Conservation (phyloP, 306 rosid genomes). For the Sesbania bispinosa region DNA sequence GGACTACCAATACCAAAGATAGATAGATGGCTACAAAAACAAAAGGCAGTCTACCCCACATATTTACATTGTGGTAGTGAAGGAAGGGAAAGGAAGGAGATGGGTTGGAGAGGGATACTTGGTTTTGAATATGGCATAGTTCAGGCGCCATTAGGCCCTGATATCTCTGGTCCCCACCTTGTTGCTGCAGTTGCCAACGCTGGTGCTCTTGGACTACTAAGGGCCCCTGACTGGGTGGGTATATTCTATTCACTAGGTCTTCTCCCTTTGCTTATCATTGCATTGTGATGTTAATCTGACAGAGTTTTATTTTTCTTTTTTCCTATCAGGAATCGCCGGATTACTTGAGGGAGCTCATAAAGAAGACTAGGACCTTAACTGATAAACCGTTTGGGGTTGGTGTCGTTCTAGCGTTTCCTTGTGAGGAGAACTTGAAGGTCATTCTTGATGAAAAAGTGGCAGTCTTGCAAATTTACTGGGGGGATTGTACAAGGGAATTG, state of each 20-base stretch:
- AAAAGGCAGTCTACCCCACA: too few species aligned
- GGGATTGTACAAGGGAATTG: conserved; percentile 64
- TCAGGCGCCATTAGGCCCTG: conserved; percentile 82
- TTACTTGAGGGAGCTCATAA: conserved; percentile 59
- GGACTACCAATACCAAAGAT: too few species aligned
- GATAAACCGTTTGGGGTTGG: conserved; percentile 84
- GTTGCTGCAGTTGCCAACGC: conserved; percentile 85
- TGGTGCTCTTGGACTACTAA: conserved; percentile 67
- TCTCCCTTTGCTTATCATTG: background rate
- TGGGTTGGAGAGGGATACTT: conserved; percentile 70
- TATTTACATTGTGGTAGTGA: too few species aligned
- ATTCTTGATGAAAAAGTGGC: conserved; percentile 77
- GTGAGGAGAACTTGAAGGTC: conserved; percentile 61
- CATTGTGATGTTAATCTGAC: conserved; percentile 1
- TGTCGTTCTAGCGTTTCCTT: conserved; percentile 76
- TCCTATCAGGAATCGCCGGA: conserved; percentile 61
- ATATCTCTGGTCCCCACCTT: conserved; percentile 71
- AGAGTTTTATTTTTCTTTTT: conserved; percentile 7
- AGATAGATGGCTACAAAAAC: background rate
- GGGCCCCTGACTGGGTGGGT: conserved; percentile 67
- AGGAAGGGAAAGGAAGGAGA: too few species aligned
- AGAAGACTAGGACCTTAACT: conserved; percentile 60
- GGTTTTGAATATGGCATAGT: conserved; percentile 71
- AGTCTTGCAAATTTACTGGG: conserved; percentile 78
- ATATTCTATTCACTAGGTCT: too few species aligned